Base-by-base conservation (phyloP, 1,139 yeast species). In the Pichiaceae sp. region DNA sequence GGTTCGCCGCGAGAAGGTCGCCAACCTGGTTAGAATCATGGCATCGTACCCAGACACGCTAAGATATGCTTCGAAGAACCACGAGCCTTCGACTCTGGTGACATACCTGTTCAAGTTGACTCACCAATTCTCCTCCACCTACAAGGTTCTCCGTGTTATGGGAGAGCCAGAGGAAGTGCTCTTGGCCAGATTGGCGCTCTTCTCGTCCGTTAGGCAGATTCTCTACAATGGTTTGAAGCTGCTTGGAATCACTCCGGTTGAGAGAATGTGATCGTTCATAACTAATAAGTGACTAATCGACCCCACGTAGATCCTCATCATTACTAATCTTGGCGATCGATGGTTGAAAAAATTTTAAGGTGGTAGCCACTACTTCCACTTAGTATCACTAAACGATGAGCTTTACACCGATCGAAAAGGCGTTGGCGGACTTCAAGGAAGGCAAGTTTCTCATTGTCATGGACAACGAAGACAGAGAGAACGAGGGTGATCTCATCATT, bases 241-340 rank as follows among this genome's bases (percentile, higher is more conserved):
- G 57, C 70, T 93, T 56, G 96, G 96, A 42, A 72, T 93, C 59
- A 89, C 97, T 38, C 98, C 99, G 20, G 98, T 93, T 47, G 96
- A 91, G 56, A 82, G 99, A 76, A 91, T 91, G 98, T 91, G 70
- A 63, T n/a, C n/a, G n/a, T n/a, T n/a, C n/a, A n/a, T n/a, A n/a
- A n/a, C n/a, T n/a, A n/a, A n/a, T n/a, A 14, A n/a, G 9, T 29
- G 14, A 16, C 12, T 29, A 16, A 12, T 8, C 25, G 12, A 23
- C 8, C 12, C 25, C 25, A 8, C 25, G 25, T n/a, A n/a, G n/a
- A n/a, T n/a, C n/a, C n/a, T n/a, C n/a, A n/a, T n/a, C n/a, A n/a
- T n/a, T n/a, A n/a, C n/a, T n/a, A n/a, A n/a, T n/a, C n/a, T n/a
- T n/a, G n/a, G n/a, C n/a, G n/a, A n/a, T n/a, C n/a, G n/a, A n/a